phyloP scores from a whole-genome alignment of 2,329 filamentous ascomycete genomes.

The Diatrype stigma region DNA sequence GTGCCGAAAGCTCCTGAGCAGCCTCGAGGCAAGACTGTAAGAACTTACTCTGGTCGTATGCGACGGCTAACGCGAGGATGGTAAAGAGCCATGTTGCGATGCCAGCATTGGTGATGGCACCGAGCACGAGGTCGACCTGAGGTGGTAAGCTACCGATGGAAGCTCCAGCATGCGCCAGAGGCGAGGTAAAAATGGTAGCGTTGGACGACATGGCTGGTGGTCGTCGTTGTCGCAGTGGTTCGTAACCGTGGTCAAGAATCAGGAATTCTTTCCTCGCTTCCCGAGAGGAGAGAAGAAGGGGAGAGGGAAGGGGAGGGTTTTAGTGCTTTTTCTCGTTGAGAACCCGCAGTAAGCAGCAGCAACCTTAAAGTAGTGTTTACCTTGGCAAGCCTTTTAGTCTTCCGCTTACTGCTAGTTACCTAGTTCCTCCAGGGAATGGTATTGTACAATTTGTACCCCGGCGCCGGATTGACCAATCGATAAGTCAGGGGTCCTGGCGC shows the following conservation, averaged over 20 bases:
- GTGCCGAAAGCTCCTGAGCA: slow-evolving; percentile 7
- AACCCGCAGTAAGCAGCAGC: not conserved
- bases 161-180: slow-evolving; percentile 58
- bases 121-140: slow-evolving; percentile 52
- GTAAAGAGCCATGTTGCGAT: slow-evolving; percentile 63
- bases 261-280: too few relatives aligned
- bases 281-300: not conserved
- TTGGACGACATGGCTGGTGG: slow-evolving; percentile 50
- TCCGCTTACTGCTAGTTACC: too few relatives aligned
- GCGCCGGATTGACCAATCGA: not conserved
- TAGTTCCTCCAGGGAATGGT: too few relatives aligned
- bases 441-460: not conserved
- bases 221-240: not conserved
- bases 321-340: not conserved
- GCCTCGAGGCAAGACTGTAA: not conserved
- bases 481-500: not conserved
- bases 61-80: slow-evolving; percentile 64
- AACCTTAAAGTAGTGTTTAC: too few relatives aligned
- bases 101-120: slow-evolving; percentile 54
- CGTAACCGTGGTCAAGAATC: too few relatives aligned
- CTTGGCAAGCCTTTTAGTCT: too few relatives aligned
- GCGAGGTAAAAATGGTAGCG: slow-evolving; percentile 62
- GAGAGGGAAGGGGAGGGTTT: not conserved
- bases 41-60: slow-evolving; percentile 84
- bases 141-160: slow-evolving; percentile 47